Evolutionary conservation across 2,329 filamentous ascomycete species (phyloP), one percentile per base, ranked within the genome.

Genomic region (Aspergillus melleus): DNA sequence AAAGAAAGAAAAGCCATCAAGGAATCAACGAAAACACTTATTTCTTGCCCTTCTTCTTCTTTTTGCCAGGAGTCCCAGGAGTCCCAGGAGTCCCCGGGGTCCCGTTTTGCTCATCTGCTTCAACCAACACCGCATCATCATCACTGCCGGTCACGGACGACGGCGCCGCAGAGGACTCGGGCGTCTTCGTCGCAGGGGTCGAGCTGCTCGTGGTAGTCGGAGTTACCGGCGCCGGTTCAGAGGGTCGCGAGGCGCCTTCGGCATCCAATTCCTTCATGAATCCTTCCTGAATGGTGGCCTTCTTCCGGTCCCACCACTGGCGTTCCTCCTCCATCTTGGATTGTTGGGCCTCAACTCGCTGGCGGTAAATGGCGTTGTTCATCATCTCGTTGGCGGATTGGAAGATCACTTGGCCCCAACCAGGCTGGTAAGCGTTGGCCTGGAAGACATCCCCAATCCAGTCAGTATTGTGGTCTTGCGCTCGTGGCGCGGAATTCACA

Each of bases 331-430:
- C 83, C 1, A 87, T 81, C 70, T 91, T 89, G 29, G 82, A 79
- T 69, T 93, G 88, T 60, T 96, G 87, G 63, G 92, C 89, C 51
- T 88, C 85, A 20, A 96, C 83, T 53, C 88, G 86, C 65, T 88
- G 83, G 66, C 92, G 90, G 71, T 96, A 84, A 51, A 88, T 79
- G 47, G 86, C 85, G 79, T 97, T 97, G 72, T 92, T 89, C 60
- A 90, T 88, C 78, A 99, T 97, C 78, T 99, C 95, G 77, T 96
- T 96, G 57, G 95, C 95, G 50, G 91, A 93, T 77, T 99, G 95
- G 85, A 99, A 99, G 75, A 99, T 98, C 58, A 86, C 87, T 73
- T 95, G 89, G 62, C 95, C 95, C 95, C 95, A 99, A 76, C 89
- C 89, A 52, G 91, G 89, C 1, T 87, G 84, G 64, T 97, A 90